phyloP scores from a whole-genome alignment of 2,329 filamentous ascomycete species.

The Dothideomycetes sp. region DNA sequence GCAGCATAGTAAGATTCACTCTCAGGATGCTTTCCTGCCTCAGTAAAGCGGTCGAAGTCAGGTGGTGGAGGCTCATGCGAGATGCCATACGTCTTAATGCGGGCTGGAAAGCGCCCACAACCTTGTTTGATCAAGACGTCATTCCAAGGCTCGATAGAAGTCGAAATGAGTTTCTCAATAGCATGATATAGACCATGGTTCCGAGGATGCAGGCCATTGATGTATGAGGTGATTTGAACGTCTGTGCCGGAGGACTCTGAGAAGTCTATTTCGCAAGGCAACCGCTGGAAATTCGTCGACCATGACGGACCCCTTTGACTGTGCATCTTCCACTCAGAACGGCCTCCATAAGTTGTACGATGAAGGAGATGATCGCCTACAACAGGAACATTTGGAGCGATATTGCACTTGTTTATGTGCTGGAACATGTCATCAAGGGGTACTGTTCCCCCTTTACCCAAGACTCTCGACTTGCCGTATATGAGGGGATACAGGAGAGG shows the following conservation, averaged over 20 bases:
- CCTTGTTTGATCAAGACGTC: conserved; percentile 10
- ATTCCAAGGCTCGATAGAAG: conserved; percentile 14
- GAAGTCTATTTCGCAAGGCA: conserved; percentile 14
- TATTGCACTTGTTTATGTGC: conserved; percentile 11
- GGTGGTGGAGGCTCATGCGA: conserved; percentile 1
- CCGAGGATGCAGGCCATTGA: conserved; percentile 14
- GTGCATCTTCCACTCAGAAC: background rate
- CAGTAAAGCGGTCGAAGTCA: background rate
- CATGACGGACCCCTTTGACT: background rate
- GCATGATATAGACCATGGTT: conserved; percentile 4
- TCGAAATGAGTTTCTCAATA: conserved; percentile 14
- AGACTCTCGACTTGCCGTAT: conserved; percentile 18
- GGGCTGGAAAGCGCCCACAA: background rate
- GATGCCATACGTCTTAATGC: conserved; percentile 9
- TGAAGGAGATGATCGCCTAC: background rate
- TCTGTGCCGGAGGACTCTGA: background rate
- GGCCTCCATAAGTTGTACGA: background rate
- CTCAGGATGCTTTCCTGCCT: conserved; percentile 1
- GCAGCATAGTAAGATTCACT: conserved; percentile 5
- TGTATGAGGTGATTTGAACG: conserved; percentile 14
- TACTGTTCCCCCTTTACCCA: conserved; percentile 11
- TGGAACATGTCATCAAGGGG: conserved; percentile 16
- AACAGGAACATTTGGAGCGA: conserved; percentile 1
- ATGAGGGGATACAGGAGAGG: conserved; percentile 19
- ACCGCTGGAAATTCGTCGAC: conserved; percentile 11